Evolutionary conservation across 208 protist genomes (phyloP), one percentile per base, ranked within the genome.

Genomic region (Herpetomonas tarakana): DNA sequence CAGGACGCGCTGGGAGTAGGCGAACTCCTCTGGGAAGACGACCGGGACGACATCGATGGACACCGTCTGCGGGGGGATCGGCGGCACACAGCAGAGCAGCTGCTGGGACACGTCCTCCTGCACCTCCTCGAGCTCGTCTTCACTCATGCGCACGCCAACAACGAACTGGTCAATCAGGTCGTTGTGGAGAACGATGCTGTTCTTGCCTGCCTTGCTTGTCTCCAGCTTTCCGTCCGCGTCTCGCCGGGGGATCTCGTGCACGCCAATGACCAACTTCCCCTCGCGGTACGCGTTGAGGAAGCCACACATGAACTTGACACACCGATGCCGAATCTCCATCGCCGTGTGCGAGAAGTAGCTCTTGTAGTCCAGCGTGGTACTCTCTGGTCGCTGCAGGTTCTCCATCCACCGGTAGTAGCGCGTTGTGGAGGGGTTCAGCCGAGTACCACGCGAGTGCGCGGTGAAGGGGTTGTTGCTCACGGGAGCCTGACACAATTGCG

Each of bases 261-360:
- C 77, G 14, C 81, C 81, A 56, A 88, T 71, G 19, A 84, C 66
- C 16, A 88, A 69, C 64, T 72, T 75, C 19, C 81, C 77, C 63
- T 83, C 68, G 21, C 74, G 60, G 54, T 85, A 85, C 2, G 77
- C 81, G 60, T 88, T 88, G 27, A 88, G 64, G 52, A 88, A 88
- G 31, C 81, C 81, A 41, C 76, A 88, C 81, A 88, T 83, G 62
- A 88, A 88, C 47, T 83, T 82, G 35, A 88, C 81, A 50, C 74
- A 76, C 7, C 75, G 72, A 56, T 81, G 73, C n/a, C 71, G 66
- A 25, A 82, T 82, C 63, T 88, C 81, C 18, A 70, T 50, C 9
- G 64, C 68, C 2, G 81, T 77, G 60, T 82, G 52, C 26, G 69
- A 83, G 41, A 88, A 78, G 69, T 84, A 82, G 76, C 81, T 88